phyloP scores from a whole-genome alignment of 805 yeast species.

The Candida easanensis region DNA sequence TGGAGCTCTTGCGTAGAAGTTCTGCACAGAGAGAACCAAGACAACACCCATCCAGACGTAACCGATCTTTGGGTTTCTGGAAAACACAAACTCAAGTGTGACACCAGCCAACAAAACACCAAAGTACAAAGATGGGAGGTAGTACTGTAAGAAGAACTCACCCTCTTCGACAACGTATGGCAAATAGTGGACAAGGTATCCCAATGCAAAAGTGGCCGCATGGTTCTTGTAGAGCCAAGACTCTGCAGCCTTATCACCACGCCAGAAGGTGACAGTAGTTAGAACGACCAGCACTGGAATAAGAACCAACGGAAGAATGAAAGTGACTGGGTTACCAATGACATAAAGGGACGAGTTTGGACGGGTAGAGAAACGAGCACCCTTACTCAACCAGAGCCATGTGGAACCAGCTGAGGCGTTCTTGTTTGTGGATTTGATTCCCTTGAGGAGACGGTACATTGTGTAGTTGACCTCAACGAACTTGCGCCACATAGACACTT shows the following conservation, averaged over 20 bases:
- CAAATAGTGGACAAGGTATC: constrained; percentile 54
- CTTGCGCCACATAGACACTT: constrained; percentile 16
- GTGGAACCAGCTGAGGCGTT: constrained; percentile 43
- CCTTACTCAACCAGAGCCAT: constrained; percentile 62
- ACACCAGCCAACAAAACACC: constrained; percentile 44
- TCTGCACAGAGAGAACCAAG: constrained; percentile 15
- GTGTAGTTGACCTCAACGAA: constrained; percentile 21
- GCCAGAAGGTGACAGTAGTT: constrained; percentile 27
- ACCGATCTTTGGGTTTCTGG: constrained; percentile 31
- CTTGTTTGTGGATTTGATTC: constrained; percentile 23
- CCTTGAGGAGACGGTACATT: constrained; percentile 18
- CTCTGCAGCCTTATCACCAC: constrained; percentile 16
- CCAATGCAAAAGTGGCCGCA: constrained; percentile 37
- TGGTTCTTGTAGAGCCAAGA: constrained; percentile 15
- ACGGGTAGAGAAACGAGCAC: constrained; percentile 56
- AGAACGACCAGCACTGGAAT: constrained; percentile 27
- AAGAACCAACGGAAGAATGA: constrained; percentile 42
- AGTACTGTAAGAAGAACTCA: constrained; percentile 42
- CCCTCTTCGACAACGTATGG: constrained; percentile 45
- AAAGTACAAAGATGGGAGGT: constrained; percentile 50
- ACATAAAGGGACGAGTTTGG: constrained; percentile 48
- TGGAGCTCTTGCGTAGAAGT: constrained; percentile 36
- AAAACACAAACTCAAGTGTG: constrained; percentile 38
- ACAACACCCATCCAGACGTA: constrained; percentile 24
- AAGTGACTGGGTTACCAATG: constrained; percentile 62